phyloP scores from a whole-genome alignment of 2,329 filamentous ascomycete genomes.

The Dothiorella sarmentorum region DNA sequence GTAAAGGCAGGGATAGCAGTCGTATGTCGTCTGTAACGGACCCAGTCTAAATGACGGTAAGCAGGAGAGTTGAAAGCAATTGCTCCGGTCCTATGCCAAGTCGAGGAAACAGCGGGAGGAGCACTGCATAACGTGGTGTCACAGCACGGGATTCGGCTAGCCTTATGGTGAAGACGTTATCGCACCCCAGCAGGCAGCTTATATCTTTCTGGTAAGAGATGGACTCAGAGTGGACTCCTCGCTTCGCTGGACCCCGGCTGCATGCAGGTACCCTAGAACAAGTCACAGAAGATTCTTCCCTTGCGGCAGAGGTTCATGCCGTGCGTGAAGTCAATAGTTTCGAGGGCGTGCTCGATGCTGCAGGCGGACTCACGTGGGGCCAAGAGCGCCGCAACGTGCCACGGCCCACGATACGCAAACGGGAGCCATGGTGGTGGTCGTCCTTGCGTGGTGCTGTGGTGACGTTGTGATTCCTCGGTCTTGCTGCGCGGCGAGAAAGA shows the following conservation, averaged over 20 bases:
- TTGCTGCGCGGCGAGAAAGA: neutral
- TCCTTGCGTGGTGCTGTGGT: neutral
- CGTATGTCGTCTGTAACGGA: too few relatives aligned
- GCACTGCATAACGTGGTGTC: neutral
- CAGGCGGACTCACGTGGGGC: neutral
- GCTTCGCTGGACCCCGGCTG: neutral
- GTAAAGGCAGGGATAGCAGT: too few relatives aligned
- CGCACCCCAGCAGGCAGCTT: neutral
- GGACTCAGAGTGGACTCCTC: constrained; percentile 1
- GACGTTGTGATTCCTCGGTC: neutral
- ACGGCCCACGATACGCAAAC: neutral
- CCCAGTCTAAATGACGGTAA: too few relatives aligned
- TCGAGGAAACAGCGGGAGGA: too few relatives aligned
- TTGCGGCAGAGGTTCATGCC: neutral
- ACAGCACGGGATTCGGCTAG: neutral
- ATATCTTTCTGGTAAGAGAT: neutral
- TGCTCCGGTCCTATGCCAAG: too few relatives aligned
- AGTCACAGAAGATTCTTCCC: neutral
- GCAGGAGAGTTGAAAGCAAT: too few relatives aligned
- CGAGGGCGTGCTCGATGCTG: neutral
- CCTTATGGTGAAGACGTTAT: neutral
- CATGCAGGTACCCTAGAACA: neutral
- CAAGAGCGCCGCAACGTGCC: neutral
- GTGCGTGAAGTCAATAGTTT: neutral
- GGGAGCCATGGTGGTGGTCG: neutral